Evolutionary conservation across 768 basidiomycete species (phyloP), one percentile per base, ranked within the genome.

Genomic region (Mycena rebaudengoi): DNA sequence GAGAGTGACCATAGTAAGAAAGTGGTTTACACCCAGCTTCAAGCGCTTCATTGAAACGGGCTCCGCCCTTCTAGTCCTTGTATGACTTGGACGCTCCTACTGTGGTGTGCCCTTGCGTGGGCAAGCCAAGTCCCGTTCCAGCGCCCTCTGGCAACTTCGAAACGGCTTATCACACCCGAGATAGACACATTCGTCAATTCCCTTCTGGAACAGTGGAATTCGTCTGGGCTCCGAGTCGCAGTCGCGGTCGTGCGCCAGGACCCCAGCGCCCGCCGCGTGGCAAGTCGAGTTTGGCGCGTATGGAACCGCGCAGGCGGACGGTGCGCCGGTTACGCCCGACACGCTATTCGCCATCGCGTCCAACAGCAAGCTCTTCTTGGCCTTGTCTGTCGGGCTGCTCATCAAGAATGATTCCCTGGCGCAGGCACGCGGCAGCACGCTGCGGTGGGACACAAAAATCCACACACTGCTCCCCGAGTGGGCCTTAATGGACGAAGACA

Each of bases 281-380:
- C 65, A 71, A 5, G 71, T 74, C 39, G 80, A 83, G 64, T 80
- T 77, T 51, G 75, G 75, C 0, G 73, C 74, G 5, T 80, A 77
- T 60, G 79, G 82, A 3, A 64, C 73, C n/a, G 79, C 79, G 10
- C 65, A 72, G 7, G 75, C 66, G 0, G 73, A 76, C 30, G 75
- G 74, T 1, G 54, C 74, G 1, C 78, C 76, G 12, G 70, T 82
- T 5, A 80, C 78, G 1, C 79, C 80, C 3, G 79, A 82, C 60
- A 78, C 82, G 4, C 64, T 82, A 8, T 83, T 80, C 59, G 78
- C 78, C 8, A 80, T 83, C 58, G 80, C 80, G 25, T 81, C 79
- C 0, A 83, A 82, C 66, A 77, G 74, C 73, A 81, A 82, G 65
- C 71, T 81, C 8, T 80, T 82, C 58, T 69, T 79, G 3, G 69